Evolutionary conservation across 2,329 filamentous ascomycete species (phyloP), one percentile per base, ranked within the genome.

Genomic region (Bipolaris sorokiniana): DNA sequence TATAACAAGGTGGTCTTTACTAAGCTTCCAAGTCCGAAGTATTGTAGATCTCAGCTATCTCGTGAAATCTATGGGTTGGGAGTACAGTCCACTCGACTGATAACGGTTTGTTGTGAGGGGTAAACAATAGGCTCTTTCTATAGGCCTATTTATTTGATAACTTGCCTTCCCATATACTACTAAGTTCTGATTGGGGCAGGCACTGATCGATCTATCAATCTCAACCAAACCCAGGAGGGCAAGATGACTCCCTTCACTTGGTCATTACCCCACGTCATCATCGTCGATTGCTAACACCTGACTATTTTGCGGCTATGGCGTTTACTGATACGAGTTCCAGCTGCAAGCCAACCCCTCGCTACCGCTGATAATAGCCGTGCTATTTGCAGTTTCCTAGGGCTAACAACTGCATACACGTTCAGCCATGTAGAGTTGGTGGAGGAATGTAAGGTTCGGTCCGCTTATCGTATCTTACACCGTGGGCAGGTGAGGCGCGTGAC

Each of bases 301-400:
- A 48, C 47, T 34, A 54, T n/a, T 26, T 26, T 37, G 44, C 45
- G 46, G 51, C 55, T 50, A 40, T 46, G 54, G 40, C 46, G 26
- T 40, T 46, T 38, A 20, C 49, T 41, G 47, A 54, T 46, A 40
- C 20, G 55, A 26, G 31, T 58, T 22, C 33, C 42, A 41, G 46
- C 49, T 50, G 55, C 36, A 42, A 51, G 23, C 48, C n/a, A 15
- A 45, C 31, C 20, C 44, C 22, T 53, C 37, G 49, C 28, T 22
- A 50, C 31, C 22, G 31, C 37, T 56, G 20, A 38, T 20, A 44
- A 48, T 48, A 34, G 15, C 48, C 33, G 23, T 33, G 18, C 45
- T 33, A 31, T 48, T 31, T 49, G 45, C 34, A 34, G 26, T 23
- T 18, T 28, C 16, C 42, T 13, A 37, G n/a, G 20, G 34, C 46